Percentiles rank a stretch among this genome's conserved stretches.
Conservation (phyloP, 2,329 filamentous ascomycete genomes). For the Pseudogymnoascus sp. region DNA sequence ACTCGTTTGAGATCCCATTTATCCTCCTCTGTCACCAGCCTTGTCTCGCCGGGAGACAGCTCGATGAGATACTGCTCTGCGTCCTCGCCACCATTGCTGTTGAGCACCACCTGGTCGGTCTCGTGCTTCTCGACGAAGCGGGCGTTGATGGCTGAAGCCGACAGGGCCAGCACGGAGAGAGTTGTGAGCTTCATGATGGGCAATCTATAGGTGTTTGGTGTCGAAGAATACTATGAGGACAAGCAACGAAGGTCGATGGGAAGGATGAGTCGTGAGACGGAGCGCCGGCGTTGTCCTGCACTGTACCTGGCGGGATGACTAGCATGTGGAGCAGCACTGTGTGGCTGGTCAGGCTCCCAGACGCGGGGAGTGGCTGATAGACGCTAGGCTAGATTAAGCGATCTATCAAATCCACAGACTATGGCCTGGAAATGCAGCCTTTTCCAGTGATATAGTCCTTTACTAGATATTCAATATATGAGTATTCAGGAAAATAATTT, state of each 20-base stretch:
- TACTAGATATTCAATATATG: neutral
- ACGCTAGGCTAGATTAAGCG: neutral
- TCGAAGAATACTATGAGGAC: neutral
- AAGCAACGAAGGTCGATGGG: neutral
- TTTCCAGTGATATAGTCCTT: neutral
- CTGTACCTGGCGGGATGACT: constrained; percentile 5
- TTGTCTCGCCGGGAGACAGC: constrained; percentile 69
- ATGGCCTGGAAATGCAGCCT: neutral
- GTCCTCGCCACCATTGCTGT: constrained; percentile 25
- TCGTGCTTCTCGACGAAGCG: constrained; percentile 50
- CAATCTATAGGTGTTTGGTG: neutral
- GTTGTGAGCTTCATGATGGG: constrained; percentile 42
- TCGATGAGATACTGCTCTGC: constrained; percentile 67
- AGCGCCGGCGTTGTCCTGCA: neutral
- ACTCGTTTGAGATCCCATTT: constrained; percentile 88
- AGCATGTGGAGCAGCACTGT: neutral
- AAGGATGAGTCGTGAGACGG: neutral
- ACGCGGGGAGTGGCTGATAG: neutral
- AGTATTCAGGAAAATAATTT: neutral
- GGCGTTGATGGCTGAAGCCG: constrained; percentile 44
- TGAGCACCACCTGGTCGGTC: constrained; percentile 42
- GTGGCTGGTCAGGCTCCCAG: neutral
- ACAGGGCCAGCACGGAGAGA: constrained; percentile 43
- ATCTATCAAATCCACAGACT: neutral
- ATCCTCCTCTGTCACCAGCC: constrained; percentile 87